Evolutionary conservation across 1,284 basidiomycete species (phyloP).

Genomic region (Rhodotorula sp.): DNA sequence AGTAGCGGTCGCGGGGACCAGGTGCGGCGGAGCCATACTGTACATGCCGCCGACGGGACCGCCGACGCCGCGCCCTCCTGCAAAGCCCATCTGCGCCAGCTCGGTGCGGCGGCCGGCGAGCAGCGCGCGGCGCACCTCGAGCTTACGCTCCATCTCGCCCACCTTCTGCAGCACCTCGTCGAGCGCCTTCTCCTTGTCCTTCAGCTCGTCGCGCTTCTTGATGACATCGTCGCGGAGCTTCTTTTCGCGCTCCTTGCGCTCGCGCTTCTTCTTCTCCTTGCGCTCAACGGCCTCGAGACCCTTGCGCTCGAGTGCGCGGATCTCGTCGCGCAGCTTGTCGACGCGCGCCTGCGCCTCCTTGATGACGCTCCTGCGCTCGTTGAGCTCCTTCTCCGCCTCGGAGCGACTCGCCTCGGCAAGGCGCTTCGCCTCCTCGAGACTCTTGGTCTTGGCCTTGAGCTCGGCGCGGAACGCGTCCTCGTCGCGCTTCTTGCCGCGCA

Average conservation of each 20-base stretch:
- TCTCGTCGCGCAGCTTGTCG: constrained; percentile 67
- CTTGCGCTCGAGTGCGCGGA: constrained; percentile 61
- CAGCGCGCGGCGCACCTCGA: constrained; percentile 43
- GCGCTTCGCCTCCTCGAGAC: constrained; percentile 82
- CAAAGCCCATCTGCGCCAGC: constrained; percentile 20
- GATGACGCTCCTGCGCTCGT: constrained; percentile 65
- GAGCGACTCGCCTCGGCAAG: constrained; percentile 72
- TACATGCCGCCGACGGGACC: constrained; percentile 6
- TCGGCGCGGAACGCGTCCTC: constrained; percentile 79
- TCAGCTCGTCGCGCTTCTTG: constrained; percentile 47
- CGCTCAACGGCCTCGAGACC: constrained; percentile 54
- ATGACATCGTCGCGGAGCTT: constrained; percentile 48
- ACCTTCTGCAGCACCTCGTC: constrained; percentile 67
- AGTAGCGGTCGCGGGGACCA: constrained; percentile 15
- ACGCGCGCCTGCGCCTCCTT: constrained; percentile 68
- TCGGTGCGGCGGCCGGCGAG: constrained; percentile 36
- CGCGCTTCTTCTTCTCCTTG: constrained; percentile 56
- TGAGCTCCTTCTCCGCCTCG: constrained; percentile 85
- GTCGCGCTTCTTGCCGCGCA: constrained; percentile 73
- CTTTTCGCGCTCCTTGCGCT: constrained; percentile 47
- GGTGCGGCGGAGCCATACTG: constrained; percentile 1
- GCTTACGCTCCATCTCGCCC: constrained; percentile 62
- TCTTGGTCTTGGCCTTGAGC: constrained; percentile 75
- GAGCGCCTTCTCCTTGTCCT: constrained; percentile 55
- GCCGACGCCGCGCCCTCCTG: constrained; percentile 7